phyloP scores from a whole-genome alignment of 331 rosid genomes.

The Quercus tomentella region DNA sequence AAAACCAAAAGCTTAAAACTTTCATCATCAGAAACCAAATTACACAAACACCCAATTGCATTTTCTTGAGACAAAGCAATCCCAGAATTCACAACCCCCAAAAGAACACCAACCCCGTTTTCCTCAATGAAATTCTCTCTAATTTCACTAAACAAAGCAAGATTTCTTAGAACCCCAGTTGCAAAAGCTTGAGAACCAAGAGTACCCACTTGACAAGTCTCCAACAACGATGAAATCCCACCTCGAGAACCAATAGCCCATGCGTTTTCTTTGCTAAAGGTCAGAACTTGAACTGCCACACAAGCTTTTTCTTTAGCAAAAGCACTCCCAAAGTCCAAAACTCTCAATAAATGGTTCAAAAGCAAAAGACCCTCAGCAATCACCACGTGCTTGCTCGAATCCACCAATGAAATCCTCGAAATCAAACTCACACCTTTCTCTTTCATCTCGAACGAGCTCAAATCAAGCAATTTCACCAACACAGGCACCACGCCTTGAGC shows the following conservation, averaged over 20 bases:
- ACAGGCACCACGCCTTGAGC: conserved; percentile 89
- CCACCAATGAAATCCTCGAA: conserved; percentile 69
- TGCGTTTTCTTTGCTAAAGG: conserved; percentile 67
- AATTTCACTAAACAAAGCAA: too few species aligned
- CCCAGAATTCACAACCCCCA: too few species aligned
- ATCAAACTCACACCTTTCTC: conserved; percentile 74
- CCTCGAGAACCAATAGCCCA: conserved; percentile 26
- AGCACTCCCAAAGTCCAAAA: conserved; percentile 75
- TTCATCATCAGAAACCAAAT: too few species aligned
- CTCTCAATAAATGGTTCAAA: conserved; percentile 66
- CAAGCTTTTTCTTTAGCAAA: conserved; percentile 84
- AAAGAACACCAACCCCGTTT: too few species aligned
- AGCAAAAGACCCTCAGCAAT: conserved; percentile 71
- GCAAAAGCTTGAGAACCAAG: too few species aligned
- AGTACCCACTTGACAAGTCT: too few species aligned
- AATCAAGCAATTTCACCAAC: conserved; percentile 69
- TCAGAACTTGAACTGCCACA: conserved; percentile 65
- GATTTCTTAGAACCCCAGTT: too few species aligned
- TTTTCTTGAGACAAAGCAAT: too few species aligned
- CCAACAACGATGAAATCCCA: too few species aligned
- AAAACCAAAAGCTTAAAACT: too few species aligned
- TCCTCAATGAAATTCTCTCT: too few species aligned
- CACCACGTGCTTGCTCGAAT: conserved; percentile 50
- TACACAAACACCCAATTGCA: too few species aligned
- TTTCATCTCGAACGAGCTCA: conserved; percentile 46